A percentile compares a stretch with the other conserved stretches of the same genome.
Conservation (phyloP, 2,329 filamentous ascomycete genomes). For the Tolypocladium nubicola region DNA sequence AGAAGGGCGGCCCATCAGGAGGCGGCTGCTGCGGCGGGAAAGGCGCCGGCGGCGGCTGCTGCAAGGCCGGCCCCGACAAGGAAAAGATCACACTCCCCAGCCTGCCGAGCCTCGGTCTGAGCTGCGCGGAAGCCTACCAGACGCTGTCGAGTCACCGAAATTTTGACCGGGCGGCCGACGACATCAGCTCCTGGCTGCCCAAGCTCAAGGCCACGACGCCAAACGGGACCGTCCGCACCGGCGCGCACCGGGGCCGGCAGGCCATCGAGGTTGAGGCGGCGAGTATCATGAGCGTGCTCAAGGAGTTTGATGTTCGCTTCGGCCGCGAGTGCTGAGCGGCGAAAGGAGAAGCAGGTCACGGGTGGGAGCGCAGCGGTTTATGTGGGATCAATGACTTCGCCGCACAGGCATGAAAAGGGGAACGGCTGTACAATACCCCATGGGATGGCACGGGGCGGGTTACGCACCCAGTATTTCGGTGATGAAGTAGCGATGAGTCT, state of each 20-base stretch:
- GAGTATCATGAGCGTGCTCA: conserved; percentile 77
- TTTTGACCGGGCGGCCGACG: conserved; percentile 62
- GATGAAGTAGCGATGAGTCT: neutral
- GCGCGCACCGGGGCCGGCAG: conserved; percentile 29
- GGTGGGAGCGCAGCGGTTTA: neutral
- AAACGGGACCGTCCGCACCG: conserved; percentile 12
- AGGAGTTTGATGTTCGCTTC: conserved; percentile 70
- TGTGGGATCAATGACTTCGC: neutral
- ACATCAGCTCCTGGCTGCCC: conserved; percentile 66
- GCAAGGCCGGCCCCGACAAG: conserved; percentile 30
- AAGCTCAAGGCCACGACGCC: conserved; percentile 53
- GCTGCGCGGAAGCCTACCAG: conserved; percentile 69
- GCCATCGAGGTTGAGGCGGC: conserved; percentile 73
- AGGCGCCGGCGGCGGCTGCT: conserved; percentile 51
- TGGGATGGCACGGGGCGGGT: neutral
- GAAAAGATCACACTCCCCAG: conserved; percentile 24
- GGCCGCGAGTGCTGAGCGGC: conserved; percentile 29
- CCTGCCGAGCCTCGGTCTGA: conserved; percentile 46
- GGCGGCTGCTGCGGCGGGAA: conserved; percentile 55
- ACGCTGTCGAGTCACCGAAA: conserved; percentile 67
- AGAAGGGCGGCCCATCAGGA: conserved; percentile 16
- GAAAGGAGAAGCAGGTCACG: neutral
- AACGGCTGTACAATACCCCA: neutral
- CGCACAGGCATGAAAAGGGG: neutral
- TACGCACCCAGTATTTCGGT: neutral